phyloP scores from a whole-genome alignment of 768 basidiomycete genomes.

The Trametes meyenii region DNA sequence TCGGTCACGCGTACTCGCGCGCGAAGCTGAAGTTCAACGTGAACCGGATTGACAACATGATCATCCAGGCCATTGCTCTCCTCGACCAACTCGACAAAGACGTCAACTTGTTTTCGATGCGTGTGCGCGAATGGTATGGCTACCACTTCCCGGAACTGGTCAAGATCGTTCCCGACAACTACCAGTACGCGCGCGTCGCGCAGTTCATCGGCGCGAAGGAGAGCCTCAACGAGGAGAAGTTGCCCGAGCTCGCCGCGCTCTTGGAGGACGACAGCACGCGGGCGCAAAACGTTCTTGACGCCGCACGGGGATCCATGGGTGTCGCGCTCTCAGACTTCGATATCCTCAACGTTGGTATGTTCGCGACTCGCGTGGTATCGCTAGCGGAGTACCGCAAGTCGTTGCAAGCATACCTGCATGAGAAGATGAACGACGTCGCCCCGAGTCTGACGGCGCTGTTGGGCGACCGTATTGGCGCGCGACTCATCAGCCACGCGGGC shows the following conservation, averaged over 20 bases:
- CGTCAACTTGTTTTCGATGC: conserved; percentile 98
- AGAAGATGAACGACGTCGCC: conserved; percentile 98
- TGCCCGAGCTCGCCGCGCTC: conserved; percentile 76
- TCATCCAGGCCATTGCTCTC: conserved; percentile 97
- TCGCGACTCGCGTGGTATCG: conserved; percentile 88
- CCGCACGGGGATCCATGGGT: conserved; percentile 93
- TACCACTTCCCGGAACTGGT: conserved; percentile 99
- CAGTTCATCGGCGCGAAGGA: conserved; percentile 93
- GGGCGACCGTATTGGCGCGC: conserved; percentile 90
- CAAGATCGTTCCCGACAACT: conserved; percentile 90
- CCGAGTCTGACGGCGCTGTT: conserved; percentile 90
- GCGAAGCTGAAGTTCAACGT: conserved; percentile 98
- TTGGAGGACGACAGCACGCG: conserved; percentile 83
- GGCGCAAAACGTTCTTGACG: conserved; percentile 94
- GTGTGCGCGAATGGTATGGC: conserved; percentile 98
- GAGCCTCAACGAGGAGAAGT: conserved; percentile 71
- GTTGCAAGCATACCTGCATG: conserved; percentile 81
- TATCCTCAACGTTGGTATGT: conserved; percentile 92
- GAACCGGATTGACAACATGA: conserved; percentile 98
- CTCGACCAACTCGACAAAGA: conserved; percentile 99
- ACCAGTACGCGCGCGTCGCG: conserved; percentile 85
- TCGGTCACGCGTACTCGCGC: conserved; percentile 97
- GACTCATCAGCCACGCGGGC: conserved; percentile 94
- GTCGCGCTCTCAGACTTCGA: conserved; percentile 89
- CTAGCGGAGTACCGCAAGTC: conserved; percentile 94